phyloP scores from a whole-genome alignment of 139 green algal species.

The Chlorella sp. region DNA sequence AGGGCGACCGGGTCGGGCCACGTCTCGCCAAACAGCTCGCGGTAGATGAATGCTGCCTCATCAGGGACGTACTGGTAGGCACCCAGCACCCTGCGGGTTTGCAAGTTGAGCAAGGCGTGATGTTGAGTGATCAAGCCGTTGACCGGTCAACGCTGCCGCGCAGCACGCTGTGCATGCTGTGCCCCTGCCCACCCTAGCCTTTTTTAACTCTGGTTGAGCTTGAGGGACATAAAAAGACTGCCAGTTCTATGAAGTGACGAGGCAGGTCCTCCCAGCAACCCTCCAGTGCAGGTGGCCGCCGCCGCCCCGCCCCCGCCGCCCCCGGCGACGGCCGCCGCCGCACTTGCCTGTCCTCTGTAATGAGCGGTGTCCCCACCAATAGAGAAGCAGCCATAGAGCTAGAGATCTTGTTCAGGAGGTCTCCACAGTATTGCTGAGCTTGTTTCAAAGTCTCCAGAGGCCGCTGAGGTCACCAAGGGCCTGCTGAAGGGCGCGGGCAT shows the following conservation, averaged over 20 bases:
- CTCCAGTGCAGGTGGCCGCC: too few relatives aligned
- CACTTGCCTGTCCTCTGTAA: not conserved
- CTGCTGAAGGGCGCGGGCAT: too few relatives aligned
- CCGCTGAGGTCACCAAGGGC: too few relatives aligned
- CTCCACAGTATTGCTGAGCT: too few relatives aligned
- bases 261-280: too few relatives aligned
- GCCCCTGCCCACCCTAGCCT: too few relatives aligned
- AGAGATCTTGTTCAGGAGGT: slow-evolving; percentile 4
- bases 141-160: not conserved
- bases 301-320: not conserved
- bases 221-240: too few relatives aligned
- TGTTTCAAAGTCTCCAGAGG: too few relatives aligned
- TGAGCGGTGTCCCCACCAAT: not conserved
- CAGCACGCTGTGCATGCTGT: too few relatives aligned
- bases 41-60: not conserved
- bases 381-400: not conserved
- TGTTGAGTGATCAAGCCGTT: not conserved
- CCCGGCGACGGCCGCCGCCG: too few relatives aligned
- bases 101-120: not conserved
- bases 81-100: not conserved
- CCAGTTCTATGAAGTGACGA: too few relatives aligned
- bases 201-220: too few relatives aligned
- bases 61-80: not conserved
- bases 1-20: not conserved
- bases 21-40: not conserved